These are phyloP conservation scores for Cryphonectria carpinicola DNA, from an alignment of 2,329 filamentous ascomycete species.

Conservation along the genomic window DNA sequence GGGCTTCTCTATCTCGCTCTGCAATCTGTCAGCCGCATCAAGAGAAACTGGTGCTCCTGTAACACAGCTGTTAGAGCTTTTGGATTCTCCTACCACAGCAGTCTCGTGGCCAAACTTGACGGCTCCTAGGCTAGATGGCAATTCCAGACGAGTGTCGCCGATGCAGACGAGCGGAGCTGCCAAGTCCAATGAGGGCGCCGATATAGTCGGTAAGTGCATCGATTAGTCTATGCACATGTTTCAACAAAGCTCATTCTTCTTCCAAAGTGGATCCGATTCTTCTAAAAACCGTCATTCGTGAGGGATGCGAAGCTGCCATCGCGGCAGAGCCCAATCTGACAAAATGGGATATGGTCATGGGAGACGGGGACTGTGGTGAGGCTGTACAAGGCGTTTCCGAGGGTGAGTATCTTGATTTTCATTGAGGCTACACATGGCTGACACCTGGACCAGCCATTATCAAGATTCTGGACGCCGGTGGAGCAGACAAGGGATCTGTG, in stretches of 20 bases:
- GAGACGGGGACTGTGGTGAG: slow-evolving; percentile 41
- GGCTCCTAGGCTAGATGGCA: background rate
- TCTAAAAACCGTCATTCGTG: slow-evolving; percentile 10
- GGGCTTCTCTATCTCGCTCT: slow-evolving; percentile 59
- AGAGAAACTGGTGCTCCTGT: slow-evolving; percentile 32
- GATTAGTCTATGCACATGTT: too few species aligned
- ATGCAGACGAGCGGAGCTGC: background rate
- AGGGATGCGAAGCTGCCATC: slow-evolving; percentile 39
- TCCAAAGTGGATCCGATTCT: slow-evolving; percentile 16
- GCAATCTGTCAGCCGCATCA: slow-evolving; percentile 49
- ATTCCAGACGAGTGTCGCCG: background rate
- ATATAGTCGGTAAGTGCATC: slow-evolving; percentile 15
- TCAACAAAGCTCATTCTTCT: background rate
- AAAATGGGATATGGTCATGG: slow-evolving; percentile 41
- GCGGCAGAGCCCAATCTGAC: slow-evolving; percentile 40
- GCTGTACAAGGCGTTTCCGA: slow-evolving; percentile 36
- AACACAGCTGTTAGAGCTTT: slow-evolving; percentile 48
- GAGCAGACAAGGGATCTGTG: slow-evolving; percentile 36
- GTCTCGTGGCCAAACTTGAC: slow-evolving; percentile 51
- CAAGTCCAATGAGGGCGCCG: slow-evolving; percentile 12
- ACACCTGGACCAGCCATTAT: slow-evolving; percentile 11
- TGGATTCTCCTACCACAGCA: slow-evolving; percentile 55
- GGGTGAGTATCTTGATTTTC: background rate
- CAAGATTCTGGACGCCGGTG: slow-evolving; percentile 16
- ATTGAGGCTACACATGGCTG: background rate